Base-by-base conservation (phyloP, 2,329 filamentous ascomycete genomes). In the Meredithiella fracta region DNA sequence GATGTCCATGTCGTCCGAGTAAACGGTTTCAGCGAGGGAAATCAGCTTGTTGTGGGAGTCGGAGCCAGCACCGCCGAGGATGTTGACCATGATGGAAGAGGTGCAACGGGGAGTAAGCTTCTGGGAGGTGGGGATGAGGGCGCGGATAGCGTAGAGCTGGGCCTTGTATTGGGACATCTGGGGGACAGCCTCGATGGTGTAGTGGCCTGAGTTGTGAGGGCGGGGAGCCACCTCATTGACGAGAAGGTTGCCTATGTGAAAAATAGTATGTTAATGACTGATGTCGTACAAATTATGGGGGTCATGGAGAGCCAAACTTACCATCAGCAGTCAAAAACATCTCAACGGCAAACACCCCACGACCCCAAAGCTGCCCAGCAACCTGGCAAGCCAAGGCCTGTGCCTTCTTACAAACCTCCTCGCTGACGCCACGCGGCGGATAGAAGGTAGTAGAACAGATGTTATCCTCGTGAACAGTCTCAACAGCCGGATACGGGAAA, bases 321-420 rank as follows among this genome's bases (percentile, higher is more conserved):
- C 80, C 80, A 63, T 92, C 80, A 51, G 81, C 71, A 9, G 90
- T 77, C 2, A 97, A 70, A 69, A 98, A 98, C 81, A 97, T 86
- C 70, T 98, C 92, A 0, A 97, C 91, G 0, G 91, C 92, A 68
- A 96, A 98, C 31, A 95, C 86, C 60, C 92, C 92, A 60, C 92
- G 84, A 53, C 92, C 92, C 72, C 82, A 82, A 55, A 98, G 84
- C 53, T 80, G 83, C 44, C 78, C 76, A 22, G 96, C 81, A 9
- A 92, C 90, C 58, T 85, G 80, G 62, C 80, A 79, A 0, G 90
- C 92, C 0, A 96, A 74, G 44, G 82, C 76, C 65, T 88, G 82
- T 0, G 90, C 90, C 63, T 78, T 71, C 61, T 79, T 68, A 59
- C 78, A 77, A 40, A 85, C 73, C 1, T 73, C 68, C 1, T 73